Evolutionary conservation across 2,329 filamentous ascomycete genomes (phyloP), one percentile per base, ranked within the genome.

Genomic region (Aspergillus sp.): DNA sequence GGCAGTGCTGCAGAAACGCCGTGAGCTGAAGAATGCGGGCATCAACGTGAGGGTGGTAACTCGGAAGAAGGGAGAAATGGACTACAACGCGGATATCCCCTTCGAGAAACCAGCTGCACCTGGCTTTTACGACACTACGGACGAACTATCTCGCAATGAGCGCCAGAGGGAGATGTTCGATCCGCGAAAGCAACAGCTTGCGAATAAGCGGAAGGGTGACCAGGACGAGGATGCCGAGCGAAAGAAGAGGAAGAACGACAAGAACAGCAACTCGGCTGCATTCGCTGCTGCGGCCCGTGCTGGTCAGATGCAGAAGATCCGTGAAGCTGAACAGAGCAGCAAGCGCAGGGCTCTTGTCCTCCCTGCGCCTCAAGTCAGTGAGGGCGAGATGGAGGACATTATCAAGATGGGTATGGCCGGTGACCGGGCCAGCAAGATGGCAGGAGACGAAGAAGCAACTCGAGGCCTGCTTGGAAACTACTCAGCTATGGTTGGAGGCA

Each of bases 21-120:
- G 94, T 62, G 94, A 99, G 75, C 83, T 99, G 60, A 99, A 99
- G 77, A 95, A 92, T 68, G 91, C 94, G 1, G 94, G 94, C 45
- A 97, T 99, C 75, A 99, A 99, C 71, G 91, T 97, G 77, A 99
- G 97, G 74, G 86, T 97, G 52, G 85, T 86, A 2, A 94, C 88
- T 13, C 85, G 88, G 55, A 97, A 97, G 78, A 86, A 90, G 78
- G 94, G 94, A 0, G 88, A 97, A 76, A 99, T 99, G 90, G 94
- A 99, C 73, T 99, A 99, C 78, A 99, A 99, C 73, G 94, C 94
- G 63, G 94, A 99, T 64, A 95, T 99, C 59, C 94, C 94, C 0
- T 97, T 99, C 60, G 94, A 99, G 72, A 96, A 94, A 73, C 89
- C 89, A 58, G 87, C 94, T 0, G 87, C 88, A 0, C 78, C 86